These are phyloP conservation scores for Oryza brachyantha DNA, from an alignment of 176 grass and related monocot genomes.

Conservation along the genomic window DNA sequence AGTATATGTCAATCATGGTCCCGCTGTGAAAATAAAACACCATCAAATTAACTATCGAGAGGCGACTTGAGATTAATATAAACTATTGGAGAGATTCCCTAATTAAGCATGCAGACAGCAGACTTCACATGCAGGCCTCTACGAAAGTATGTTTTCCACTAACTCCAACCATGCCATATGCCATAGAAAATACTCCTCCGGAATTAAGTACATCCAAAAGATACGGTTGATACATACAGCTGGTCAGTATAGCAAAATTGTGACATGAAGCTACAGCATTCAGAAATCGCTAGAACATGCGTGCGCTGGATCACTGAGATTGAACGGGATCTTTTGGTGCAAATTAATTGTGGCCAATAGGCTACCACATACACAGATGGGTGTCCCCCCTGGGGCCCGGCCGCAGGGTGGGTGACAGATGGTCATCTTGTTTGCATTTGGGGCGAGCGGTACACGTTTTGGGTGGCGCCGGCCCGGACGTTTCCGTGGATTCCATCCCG, in stretches of 20 bases:
- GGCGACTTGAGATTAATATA: not conserved
- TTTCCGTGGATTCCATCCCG: not conserved
- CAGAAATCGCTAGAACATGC: not conserved
- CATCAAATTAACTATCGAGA: not conserved
- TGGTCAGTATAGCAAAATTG: not conserved
- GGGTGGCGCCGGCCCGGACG: not conserved
- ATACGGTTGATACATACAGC: not conserved
- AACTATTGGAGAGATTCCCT: not conserved
- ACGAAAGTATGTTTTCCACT: not conserved
- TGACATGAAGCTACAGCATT: not conserved
- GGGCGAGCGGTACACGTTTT: not conserved
- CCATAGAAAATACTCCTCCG: not conserved
- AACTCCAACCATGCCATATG: not conserved
- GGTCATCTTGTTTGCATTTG: not conserved
- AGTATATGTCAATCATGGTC: no score
- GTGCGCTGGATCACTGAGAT: constrained; percentile 18
- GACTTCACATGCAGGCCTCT: not conserved
- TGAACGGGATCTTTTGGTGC: constrained; percentile 36
- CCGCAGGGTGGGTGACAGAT: not conserved
- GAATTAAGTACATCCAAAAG: not conserved
- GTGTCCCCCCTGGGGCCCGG: not conserved
- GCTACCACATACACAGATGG: constrained; percentile 24
- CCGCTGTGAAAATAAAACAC: not conserved
- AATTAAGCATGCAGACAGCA: not conserved
- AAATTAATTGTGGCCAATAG: constrained; percentile 10